phyloP scores from a whole-genome alignment of 1,284 basidiomycete genomes.

The Cryptococcus sp. region DNA sequence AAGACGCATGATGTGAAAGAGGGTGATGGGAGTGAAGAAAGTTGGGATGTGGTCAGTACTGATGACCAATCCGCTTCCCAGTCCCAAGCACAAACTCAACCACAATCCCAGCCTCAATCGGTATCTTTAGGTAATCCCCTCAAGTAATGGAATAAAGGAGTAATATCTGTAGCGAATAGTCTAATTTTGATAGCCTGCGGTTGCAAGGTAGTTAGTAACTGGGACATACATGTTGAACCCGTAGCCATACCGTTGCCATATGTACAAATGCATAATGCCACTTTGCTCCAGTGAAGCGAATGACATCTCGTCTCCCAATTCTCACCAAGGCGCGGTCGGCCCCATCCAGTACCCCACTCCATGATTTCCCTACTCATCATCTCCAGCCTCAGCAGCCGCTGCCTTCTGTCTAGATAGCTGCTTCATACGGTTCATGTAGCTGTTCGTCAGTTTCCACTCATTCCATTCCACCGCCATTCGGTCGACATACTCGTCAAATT shows the following conservation, averaged over 20 bases:
- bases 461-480: not conserved
- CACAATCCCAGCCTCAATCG: too few species aligned
- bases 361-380: constrained; percentile 12
- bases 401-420: constrained; percentile 66
- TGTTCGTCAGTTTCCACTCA: constrained; percentile 33
- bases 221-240: too few species aligned
- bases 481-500: constrained; percentile 77
- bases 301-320: not conserved
- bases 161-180: not conserved
- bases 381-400: constrained; percentile 57
- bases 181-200: not conserved
- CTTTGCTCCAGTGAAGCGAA: not conserved
- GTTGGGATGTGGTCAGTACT: constrained; percentile 14
- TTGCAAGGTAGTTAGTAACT: too few species aligned
- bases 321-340: too few species aligned
- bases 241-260: too few species aligned
- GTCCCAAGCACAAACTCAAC: too few species aligned
- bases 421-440: constrained; percentile 80
- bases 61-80: not conserved
- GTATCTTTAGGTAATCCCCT: too few species aligned
- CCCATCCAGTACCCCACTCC: too few species aligned
- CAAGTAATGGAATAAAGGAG: not conserved
- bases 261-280: not conserved
- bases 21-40: constrained; percentile 11
- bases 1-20: not conserved